A percentile compares a stretch with the other conserved stretches of the same genome.
These are phyloP conservation scores for Sphaceloma murrayae DNA, from an alignment of 2,329 filamentous ascomycete species.

Conservation along the genomic window DNA sequence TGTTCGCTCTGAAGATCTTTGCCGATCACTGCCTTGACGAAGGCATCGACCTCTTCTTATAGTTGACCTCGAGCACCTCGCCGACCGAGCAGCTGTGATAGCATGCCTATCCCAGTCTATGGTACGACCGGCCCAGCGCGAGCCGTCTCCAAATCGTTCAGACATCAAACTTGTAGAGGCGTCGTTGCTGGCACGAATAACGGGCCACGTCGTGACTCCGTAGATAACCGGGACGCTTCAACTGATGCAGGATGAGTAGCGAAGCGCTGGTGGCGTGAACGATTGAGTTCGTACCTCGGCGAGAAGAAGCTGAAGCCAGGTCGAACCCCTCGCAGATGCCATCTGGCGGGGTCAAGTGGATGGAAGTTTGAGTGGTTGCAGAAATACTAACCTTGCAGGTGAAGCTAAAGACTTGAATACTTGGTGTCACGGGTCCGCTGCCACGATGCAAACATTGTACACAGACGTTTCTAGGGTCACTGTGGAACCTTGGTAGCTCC, in stretches of 20 bases:
- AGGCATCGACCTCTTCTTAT: conserved; percentile 13
- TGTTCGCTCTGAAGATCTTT: conserved; percentile 8
- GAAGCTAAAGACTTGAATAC: too few species aligned
- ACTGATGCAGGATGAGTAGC: conserved; percentile 2
- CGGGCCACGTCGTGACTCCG: neutral
- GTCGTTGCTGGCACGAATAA: neutral
- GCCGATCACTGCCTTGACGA: conserved; percentile 4
- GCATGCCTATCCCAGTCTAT: too few species aligned
- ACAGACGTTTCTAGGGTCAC: too few species aligned
- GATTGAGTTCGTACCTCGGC: conserved; percentile 1
- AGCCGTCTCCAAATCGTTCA: too few species aligned
- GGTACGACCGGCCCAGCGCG: too few species aligned
- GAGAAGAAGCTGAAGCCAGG: neutral
- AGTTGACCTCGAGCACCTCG: conserved; percentile 2
- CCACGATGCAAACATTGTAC: too few species aligned
- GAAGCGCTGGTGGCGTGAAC: too few species aligned
- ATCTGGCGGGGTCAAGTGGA: neutral
- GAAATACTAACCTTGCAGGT: too few species aligned
- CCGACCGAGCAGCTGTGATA: neutral
- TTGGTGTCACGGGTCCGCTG: too few species aligned
- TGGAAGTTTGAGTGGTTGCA: too few species aligned
- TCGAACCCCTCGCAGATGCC: neutral
- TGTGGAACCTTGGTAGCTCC: too few species aligned
- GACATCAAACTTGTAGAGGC: too few species aligned
- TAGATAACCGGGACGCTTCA: conserved; percentile 4